phyloP scores from a whole-genome alignment of 768 basidiomycete genomes.

The Scleroderma citrinum region DNA sequence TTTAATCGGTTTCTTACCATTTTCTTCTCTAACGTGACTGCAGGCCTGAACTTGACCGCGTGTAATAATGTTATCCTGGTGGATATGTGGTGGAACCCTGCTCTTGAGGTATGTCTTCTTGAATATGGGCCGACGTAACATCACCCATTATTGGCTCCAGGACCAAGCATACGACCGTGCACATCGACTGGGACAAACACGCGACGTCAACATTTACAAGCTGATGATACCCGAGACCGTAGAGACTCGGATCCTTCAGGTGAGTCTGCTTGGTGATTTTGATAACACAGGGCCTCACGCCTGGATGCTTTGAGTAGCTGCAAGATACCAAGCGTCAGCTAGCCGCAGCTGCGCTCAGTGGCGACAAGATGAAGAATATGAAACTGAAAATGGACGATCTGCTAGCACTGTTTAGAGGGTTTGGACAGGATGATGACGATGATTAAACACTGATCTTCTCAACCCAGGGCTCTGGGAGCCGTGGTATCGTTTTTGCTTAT shows the following conservation, averaged over 20 bases:
- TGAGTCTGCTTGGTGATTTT: too few relatives aligned
- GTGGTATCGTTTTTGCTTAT: too few relatives aligned
- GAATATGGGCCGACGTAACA: neutral
- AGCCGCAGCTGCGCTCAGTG: conserved; percentile 77
- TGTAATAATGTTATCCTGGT: conserved; percentile 94
- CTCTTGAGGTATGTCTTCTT: conserved; percentile 53
- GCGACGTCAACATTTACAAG: conserved; percentile 84
- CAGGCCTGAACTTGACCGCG: conserved; percentile 83
- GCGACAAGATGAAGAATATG: conserved; percentile 81
- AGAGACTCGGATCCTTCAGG: conserved; percentile 78
- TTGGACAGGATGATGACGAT: conserved; percentile 55
- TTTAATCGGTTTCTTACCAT: neutral
- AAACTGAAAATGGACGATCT: conserved; percentile 83
- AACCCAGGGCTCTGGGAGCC: too few relatives aligned
- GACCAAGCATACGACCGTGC: conserved; percentile 94
- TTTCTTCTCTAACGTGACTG: neutral
- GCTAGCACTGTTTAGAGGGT: conserved; percentile 67
- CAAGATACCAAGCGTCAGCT: conserved; percentile 89
- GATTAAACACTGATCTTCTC: conserved; percentile 31
- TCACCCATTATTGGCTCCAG: conserved; percentile 26
- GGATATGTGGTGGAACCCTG: conserved; percentile 95
- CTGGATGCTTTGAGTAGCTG: conserved; percentile 38
- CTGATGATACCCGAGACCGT: conserved; percentile 83
- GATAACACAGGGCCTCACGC: neutral
- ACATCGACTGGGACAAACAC: conserved; percentile 84